Evolutionary conservation across 2,329 filamentous ascomycete species (phyloP).

Genomic region (Pochonia chlamydosporia): DNA sequence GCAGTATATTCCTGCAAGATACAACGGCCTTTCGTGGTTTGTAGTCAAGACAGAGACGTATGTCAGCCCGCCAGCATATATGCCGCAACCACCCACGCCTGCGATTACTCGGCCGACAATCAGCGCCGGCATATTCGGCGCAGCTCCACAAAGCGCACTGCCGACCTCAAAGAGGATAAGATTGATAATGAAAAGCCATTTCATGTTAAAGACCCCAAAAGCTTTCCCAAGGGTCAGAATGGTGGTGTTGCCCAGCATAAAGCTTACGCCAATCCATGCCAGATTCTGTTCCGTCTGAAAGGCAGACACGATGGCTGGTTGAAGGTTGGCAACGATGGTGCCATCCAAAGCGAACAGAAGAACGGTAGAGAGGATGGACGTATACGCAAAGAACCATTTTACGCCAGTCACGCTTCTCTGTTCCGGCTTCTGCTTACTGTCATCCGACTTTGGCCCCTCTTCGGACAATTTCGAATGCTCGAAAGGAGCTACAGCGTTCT

Average conservation of each 20-base stretch:
- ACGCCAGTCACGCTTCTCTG: no score
- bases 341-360: slow-evolving; percentile 35
- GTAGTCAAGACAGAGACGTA: slow-evolving; percentile 33
- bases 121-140: slow-evolving; percentile 23
- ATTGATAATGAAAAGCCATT: neutral
- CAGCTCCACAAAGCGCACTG: slow-evolving; percentile 21
- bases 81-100: slow-evolving; percentile 35
- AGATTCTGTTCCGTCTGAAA: slow-evolving; percentile 24
- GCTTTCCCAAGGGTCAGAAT: neutral
- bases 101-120: slow-evolving; percentile 28
- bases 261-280: neutral
- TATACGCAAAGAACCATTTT: neutral
- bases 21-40: slow-evolving; percentile 23
- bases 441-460: no score
- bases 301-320: slow-evolving; percentile 29
- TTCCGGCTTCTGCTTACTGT: no score
- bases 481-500: no score
- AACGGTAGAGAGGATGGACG: slow-evolving; percentile 11
- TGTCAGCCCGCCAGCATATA: slow-evolving; percentile 36
- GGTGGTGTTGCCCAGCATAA: neutral
- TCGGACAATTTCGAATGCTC: no score
- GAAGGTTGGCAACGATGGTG: slow-evolving; percentile 40
- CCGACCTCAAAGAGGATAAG: slow-evolving; percentile 18
- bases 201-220: neutral
- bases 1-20: slow-evolving; percentile 25